Evolutionary conservation across 202 grass and related monocot species (phyloP), one percentile per base, ranked within the genome.

Genomic region (Bolboschoenoplectus hybrid): DNA sequence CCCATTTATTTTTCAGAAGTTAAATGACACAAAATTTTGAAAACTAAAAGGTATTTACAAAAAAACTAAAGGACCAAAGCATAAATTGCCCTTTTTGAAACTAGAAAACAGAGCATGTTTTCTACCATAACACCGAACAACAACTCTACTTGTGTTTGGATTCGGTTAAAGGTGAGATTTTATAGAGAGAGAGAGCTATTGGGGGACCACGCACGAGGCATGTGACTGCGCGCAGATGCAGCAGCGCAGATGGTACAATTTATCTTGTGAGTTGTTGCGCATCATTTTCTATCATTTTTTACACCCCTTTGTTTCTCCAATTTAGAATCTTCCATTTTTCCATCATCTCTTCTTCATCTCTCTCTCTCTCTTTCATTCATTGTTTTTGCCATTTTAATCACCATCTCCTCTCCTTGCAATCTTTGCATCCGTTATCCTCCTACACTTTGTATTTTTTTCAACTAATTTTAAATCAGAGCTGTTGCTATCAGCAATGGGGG

Each of bases 311-410:
- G 41, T 81, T 63, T 81, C 6, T 81, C 6, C 13, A 17, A 81
- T 81, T 60, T 81, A 63, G 77, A 81, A 81, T 63, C 10, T 81
- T 81, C 77, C 19, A 75, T 43, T 16, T 4, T 5, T 26, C 34
- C 61, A 9, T 7, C n/a, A 9, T 32, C n/a, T 8, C 7, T 1
- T 8, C 6, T 8, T 7, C n/a, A 20, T 11, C 69, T 10, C 44
- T 50, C 41, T 55, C 26, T 19, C 53, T 14, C 46, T 50, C 70
- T 16, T 12, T 71, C 67, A 13, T 62, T 63, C 53, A 41, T 60
- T 81, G 20, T 58, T 79, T 79, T 79, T 76, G 68, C 68, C 71
- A 19, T 62, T 81, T 75, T 81, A 81, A 35, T 64, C 34, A 63
- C 62, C 26, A 0, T 26, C 73, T 11, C 41, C 3, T 52, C 13